Base-by-base conservation (phyloP, 2,329 filamentous ascomycete genomes). In the Aspergillus clavatus region DNA sequence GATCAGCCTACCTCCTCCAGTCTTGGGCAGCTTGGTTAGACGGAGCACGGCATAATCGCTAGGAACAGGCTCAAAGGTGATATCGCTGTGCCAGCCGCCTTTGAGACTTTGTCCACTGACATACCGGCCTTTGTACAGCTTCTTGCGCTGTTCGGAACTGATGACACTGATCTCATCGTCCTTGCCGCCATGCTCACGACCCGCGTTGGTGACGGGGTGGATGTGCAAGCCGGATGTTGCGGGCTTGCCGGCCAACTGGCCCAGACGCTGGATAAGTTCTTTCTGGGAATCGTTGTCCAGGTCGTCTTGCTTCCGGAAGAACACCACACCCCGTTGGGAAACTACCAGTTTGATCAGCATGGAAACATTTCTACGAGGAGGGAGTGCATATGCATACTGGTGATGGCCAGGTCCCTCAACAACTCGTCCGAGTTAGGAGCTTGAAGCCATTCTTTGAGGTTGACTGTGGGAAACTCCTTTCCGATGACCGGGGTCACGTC, bases 401-500 rank as follows among this genome's bases (percentile, higher is more conserved):
- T 68, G 23, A 66, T 53, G 10, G 66, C 61, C n/a, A 68, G 55
- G 3, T 68, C 66, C 1, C 62, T 51, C 5, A 68, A 49, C 1
- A 67, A 48, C 6, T 66, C 62, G 42, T 68, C 65, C 1, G 63
- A 62, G 39, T 67, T 66, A 0, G 62, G 59, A 16, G 64, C 65
- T 1, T 48, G 51, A 19, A 69, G 54, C 48, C 78, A 76, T 26
- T 87, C 81, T 38, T 59, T 62, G 28, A 76, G 54, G 42, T 67
- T 71, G 2, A 68, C 65, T 11, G 61, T 60, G 1, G 66, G 62
- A 36, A 70, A 79, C 52, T 79, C 75, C 16, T 66, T 66, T 11
- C 76, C 76, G 49, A 79, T 77, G 14, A 72, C 63, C 6, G 75
- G 74, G 2, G 75, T 79, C 2, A 75, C 62, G 43, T 78, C 75